Evolutionary conservation across 176 grass and related monocot species (phyloP), one percentile per base, ranked within the genome.

Genomic region (Hyparrhenia diplandra): DNA sequence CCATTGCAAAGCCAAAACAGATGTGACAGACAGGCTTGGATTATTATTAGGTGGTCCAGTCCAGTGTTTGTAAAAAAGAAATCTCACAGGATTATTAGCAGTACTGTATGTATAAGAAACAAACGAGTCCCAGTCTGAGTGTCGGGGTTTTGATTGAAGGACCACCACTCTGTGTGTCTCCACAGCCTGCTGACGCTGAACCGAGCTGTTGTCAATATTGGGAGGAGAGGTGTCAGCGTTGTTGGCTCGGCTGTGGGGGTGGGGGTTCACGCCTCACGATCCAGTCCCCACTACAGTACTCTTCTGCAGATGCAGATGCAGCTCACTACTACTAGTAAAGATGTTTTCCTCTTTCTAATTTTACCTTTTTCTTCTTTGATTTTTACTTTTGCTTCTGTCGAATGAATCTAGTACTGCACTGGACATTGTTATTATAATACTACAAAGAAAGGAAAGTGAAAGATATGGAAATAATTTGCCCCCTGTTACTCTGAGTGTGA

Each of bases 381-480:
- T 61, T 60, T 21, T 45, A 24, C 23, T 30, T 72, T 77, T 54
- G 12, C 6, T 20, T 41, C 6, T 29, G 47, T 73, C 47, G 45
- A 69, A 76, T 80, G 71, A 75, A 76, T 76, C 61, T 62, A n/a
- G 2, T 32, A 47, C 43, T 73, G 57, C 82, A 80, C 73, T 64
- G 65, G 41, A 88, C 85, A 87, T 77, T 85, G 68, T 71, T 71
- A 39, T 76, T 87, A 90, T 87, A 92, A 90, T 89, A 92, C 87
- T 89, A 92, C 75, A 87, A 88, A 87, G 83, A 84, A 92, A 89
- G 47, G 63, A 93, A 90, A 78, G 74, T 63, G 73, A 83, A 85
- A 80, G 71, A 79, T 84, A 75, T 42, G 61, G 54, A 77, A 89
- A 87, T 82, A 86, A 83, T 71, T 76, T 73, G 36, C 16, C n/a